phyloP scores from a whole-genome alignment of 192 early-diverging fungal genomes.

The Linnemannia elongata region DNA sequence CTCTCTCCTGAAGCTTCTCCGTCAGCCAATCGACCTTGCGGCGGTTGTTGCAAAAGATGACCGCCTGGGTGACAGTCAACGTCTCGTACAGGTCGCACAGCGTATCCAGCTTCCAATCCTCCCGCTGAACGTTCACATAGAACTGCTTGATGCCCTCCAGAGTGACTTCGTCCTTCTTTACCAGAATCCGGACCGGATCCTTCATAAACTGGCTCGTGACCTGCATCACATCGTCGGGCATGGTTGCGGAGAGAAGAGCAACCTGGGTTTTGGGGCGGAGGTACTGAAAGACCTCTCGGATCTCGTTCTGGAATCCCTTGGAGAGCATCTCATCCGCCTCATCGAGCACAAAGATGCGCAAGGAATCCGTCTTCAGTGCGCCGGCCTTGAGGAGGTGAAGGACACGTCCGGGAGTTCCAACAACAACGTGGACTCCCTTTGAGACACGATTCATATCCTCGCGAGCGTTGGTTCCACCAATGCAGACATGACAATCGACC shows the following conservation, averaged over 20 bases:
- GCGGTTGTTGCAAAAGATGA: conserved; percentile 98
- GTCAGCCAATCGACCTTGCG: conserved; percentile 98
- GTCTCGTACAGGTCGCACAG: conserved; percentile 97
- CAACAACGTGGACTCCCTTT: conserved; percentile 89
- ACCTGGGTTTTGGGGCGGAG: conserved; percentile 89
- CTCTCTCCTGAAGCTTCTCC: conserved; percentile 86
- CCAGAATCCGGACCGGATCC: conserved; percentile 95
- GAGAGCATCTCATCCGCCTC: conserved; percentile 99
- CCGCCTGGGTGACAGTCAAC: conserved; percentile 95
- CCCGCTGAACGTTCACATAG: conserved; percentile 96
- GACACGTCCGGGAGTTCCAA: conserved; percentile 98
- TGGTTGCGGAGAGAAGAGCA: conserved; percentile 94
- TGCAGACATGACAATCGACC: conserved; percentile 92
- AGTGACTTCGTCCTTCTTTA: conserved; percentile 95
- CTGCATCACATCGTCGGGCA: conserved; percentile 92
- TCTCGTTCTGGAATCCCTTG: conserved; percentile 95
- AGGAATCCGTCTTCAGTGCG: conserved; percentile 78
- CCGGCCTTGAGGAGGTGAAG: conserved; percentile 95
- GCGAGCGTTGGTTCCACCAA: conserved; percentile 92
- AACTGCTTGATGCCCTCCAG: conserved; percentile 95
- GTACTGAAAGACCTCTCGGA: conserved; percentile 92
- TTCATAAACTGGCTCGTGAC: conserved; percentile 95
- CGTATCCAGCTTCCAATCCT: conserved; percentile 99
- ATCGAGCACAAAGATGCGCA: conserved; percentile 97
- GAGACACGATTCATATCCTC: conserved; percentile 87